These are phyloP conservation scores for Diddensiella transvaalensis DNA, from an alignment of 805 yeast genomes.

Conservation along the genomic window DNA sequence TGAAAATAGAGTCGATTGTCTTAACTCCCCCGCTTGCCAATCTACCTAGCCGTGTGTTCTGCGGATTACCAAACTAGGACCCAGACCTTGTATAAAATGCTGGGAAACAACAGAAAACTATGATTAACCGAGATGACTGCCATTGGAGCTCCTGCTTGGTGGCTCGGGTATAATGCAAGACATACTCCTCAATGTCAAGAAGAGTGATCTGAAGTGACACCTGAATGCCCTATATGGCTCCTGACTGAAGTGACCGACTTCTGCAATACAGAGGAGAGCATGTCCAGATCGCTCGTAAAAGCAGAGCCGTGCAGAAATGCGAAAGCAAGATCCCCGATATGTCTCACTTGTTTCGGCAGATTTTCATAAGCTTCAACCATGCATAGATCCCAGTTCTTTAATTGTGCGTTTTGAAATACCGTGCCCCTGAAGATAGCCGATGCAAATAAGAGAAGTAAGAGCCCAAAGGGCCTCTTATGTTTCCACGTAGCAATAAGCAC, in stretches of 20 bases:
- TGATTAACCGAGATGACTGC: too few relatives aligned
- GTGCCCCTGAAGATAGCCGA: slow-evolving; percentile 7
- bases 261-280: not conserved
- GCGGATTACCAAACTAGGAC: too few relatives aligned
- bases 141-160: too few relatives aligned
- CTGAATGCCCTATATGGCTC: too few relatives aligned
- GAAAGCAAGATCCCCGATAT: slow-evolving; percentile 6
- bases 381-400: slow-evolving; percentile 1
- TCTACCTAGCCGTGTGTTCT: too few relatives aligned
- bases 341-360: not conserved
- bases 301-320: not conserved
- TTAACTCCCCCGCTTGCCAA: too few relatives aligned
- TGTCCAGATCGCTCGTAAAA: not conserved
- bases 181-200: too few relatives aligned
- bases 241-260: not conserved
- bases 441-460: slow-evolving; percentile 6
- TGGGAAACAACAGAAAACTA: too few relatives aligned
- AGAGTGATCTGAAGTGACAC: too few relatives aligned
- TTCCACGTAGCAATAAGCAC: not conserved
- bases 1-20: too few relatives aligned
- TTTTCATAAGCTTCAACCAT: not conserved
- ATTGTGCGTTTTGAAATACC: slow-evolving; percentile 3
- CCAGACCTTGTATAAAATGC: too few relatives aligned
- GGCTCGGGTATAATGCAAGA: too few relatives aligned
- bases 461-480: slow-evolving; percentile 8